These are phyloP conservation scores for Francoa sonchifolia DNA, from an alignment of 441 rosid species.

Conservation along the genomic window DNA sequence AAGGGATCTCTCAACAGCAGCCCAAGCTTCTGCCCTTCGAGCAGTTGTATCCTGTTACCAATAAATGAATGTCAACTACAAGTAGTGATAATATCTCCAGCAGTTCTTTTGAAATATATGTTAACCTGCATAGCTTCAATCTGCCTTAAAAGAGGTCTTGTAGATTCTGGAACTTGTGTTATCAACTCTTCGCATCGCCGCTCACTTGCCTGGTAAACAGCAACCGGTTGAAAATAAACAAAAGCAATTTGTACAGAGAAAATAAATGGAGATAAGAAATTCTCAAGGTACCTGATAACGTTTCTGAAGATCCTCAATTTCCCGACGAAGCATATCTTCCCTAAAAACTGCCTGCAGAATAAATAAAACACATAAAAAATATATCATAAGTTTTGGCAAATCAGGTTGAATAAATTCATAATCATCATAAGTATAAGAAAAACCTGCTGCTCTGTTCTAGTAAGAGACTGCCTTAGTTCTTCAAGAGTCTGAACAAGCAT, in stretches of 20 bases:
- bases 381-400: conserved; percentile 4
- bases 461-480: conserved; percentile 83
- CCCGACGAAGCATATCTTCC: conserved; percentile 73
- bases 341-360: conserved; percentile 53
- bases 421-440: conserved; percentile 11
- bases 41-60: conserved; percentile 68
- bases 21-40: conserved; percentile 89
- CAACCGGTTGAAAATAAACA: too few relatives aligned
- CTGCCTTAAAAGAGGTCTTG: conserved; percentile 92
- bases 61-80: conserved; percentile 11
- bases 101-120: conserved; percentile 9
- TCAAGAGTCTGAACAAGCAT: conserved; percentile 91
- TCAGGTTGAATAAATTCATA: conserved; percentile 9
- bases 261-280: too few relatives aligned
- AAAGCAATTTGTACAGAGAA: too few relatives aligned
- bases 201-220: conserved; percentile 65
- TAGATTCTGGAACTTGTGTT: conserved; percentile 94
- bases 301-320: conserved; percentile 79
- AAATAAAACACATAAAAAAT: conserved; percentile 10
- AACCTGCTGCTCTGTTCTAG: conserved; percentile 93
- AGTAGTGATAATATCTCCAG: conserved; percentile 6
- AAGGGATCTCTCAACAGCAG: conserved; percentile 84
- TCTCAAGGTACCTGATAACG: conserved; percentile 94
- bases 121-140: conserved; percentile 94
- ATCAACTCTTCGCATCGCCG: conserved; percentile 96